Evolutionary conservation across 1,284 basidiomycete species (phyloP).

Genomic region (Cutaneotrichosporon daszewskae): DNA sequence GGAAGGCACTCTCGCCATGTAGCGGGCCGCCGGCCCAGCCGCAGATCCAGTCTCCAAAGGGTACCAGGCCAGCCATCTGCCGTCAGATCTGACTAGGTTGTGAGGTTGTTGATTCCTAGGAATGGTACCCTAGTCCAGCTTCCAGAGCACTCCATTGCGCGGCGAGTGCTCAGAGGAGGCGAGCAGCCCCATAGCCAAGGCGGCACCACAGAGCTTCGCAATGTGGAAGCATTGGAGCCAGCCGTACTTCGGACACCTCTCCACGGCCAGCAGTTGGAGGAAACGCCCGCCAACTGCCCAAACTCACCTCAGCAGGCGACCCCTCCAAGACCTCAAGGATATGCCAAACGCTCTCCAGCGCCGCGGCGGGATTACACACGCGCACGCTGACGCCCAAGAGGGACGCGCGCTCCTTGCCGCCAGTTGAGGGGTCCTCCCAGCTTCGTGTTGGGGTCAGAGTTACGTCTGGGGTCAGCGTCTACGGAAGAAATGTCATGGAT

Average conservation of each 20-base stretch:
- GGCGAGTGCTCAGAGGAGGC: too few species aligned
- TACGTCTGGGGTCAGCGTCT: conserved; percentile 57
- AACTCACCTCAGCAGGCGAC: conserved; percentile 72
- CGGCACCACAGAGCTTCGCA: too few species aligned
- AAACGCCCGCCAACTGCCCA: too few species aligned
- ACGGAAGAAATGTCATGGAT: too few species aligned
- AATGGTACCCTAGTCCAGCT: too few species aligned
- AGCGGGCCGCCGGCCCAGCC: conserved; percentile 94
- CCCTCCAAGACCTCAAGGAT: conserved; percentile 94
- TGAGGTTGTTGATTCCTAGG: too few species aligned
- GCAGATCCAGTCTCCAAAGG: conserved; percentile 81
- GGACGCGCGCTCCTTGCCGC: conserved; percentile 57
- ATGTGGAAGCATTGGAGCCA: too few species aligned
- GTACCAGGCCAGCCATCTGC: conserved; percentile 59
- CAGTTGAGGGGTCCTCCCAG: conserved; percentile 57
- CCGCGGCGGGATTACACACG: conserved; percentile 78
- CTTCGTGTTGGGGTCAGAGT: conserved; percentile 73
- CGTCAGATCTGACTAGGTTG: conserved; percentile 2
- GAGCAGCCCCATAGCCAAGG: neutral
- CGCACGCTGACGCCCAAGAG: conserved; percentile 87
- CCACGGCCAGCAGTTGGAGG: too few species aligned
- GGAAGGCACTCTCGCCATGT: conserved; percentile 91
- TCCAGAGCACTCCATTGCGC: too few species aligned
- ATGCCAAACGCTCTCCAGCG: conserved; percentile 94
- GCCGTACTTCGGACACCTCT: too few species aligned